A percentile compares a stretch with the other conserved stretches of the same genome.
Evolutionary conservation across 805 yeast species (phyloP).

Genomic region (Sungouiozyma intestinalis): DNA sequence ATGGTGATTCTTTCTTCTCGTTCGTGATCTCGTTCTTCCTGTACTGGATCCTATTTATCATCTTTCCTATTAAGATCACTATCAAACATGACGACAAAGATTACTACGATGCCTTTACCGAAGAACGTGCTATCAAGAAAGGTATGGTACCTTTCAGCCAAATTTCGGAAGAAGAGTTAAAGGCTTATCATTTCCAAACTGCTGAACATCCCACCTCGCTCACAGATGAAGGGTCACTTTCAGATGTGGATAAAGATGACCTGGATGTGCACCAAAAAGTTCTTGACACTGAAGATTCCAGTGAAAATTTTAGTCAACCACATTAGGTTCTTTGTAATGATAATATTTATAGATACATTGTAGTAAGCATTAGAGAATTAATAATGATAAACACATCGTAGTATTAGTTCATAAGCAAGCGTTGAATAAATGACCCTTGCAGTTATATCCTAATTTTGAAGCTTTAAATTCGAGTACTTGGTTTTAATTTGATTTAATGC

Average conservation of each 20-base stretch:
- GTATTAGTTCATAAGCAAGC: too few species aligned
- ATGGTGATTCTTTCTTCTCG: constrained; percentile 36
- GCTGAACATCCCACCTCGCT: background rate
- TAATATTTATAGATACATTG: too few species aligned
- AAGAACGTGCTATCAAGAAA: constrained; percentile 26
- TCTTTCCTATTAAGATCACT: constrained; percentile 31
- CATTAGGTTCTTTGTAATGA: too few species aligned
- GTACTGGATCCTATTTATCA: constrained; percentile 27
- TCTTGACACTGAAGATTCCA: background rate
- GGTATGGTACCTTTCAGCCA: constrained; percentile 28
- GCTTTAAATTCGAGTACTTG: constrained; percentile 21
- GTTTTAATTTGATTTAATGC: constrained; percentile 17
- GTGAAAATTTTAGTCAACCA: background rate
- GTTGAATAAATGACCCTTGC: too few species aligned
- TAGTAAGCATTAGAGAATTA: too few species aligned
- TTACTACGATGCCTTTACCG: constrained; percentile 31
- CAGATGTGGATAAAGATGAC: background rate
- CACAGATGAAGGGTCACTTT: background rate
- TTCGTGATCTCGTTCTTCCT: constrained; percentile 32
- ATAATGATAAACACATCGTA: too few species aligned
- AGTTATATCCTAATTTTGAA: too few species aligned
- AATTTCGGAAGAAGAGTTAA: constrained; percentile 18
- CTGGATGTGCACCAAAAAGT: background rate
- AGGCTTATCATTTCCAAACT: constrained; percentile 2
- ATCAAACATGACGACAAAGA: constrained; percentile 33